Conservation (phyloP, 345 rosid species). For the Salix caprea region DNA sequence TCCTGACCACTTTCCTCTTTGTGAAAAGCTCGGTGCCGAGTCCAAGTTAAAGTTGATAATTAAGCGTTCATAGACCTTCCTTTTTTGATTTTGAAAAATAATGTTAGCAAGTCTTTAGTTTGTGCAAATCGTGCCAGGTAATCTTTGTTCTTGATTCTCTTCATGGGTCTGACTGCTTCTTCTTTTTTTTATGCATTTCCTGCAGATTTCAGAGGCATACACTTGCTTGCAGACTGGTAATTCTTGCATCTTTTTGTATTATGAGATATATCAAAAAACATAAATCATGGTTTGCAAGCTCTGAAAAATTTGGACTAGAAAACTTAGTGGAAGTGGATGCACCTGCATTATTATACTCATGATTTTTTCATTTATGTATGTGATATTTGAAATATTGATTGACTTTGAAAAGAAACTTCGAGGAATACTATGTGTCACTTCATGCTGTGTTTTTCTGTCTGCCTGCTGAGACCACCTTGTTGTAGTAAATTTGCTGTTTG, state of each 20-base stretch:
- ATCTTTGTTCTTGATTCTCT: background rate
- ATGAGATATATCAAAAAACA: background rate
- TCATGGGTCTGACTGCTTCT: background rate
- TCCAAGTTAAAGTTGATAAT: slow-evolving; percentile 70
- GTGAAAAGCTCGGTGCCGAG: slow-evolving; percentile 62
- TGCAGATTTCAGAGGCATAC: slow-evolving; percentile 75
- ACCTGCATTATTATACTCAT: background rate
- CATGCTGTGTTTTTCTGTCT: background rate
- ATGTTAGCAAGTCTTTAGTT: background rate
- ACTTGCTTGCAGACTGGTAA: slow-evolving; percentile 61
- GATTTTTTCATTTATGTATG: background rate
- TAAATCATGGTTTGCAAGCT: slow-evolving; percentile 30
- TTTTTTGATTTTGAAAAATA: background rate
- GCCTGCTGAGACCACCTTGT: slow-evolving; percentile 6
- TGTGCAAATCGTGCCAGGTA: background rate
- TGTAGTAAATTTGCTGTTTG: background rate
- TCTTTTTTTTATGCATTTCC: slow-evolving; percentile 9
- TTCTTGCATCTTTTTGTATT: slow-evolving; percentile 13
- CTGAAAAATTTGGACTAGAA: slow-evolving; percentile 26
- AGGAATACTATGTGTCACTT: background rate
- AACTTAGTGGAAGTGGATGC: slow-evolving; percentile 13
- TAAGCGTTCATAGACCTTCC: background rate
- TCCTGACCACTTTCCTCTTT: slow-evolving; percentile 76
- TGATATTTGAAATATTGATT: background rate
- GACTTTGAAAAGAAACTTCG: slow-evolving; percentile 2